These are phyloP conservation scores for Craterostigma plantagineum DNA, from an alignment of 257 asterid species.

Conservation along the genomic window DNA sequence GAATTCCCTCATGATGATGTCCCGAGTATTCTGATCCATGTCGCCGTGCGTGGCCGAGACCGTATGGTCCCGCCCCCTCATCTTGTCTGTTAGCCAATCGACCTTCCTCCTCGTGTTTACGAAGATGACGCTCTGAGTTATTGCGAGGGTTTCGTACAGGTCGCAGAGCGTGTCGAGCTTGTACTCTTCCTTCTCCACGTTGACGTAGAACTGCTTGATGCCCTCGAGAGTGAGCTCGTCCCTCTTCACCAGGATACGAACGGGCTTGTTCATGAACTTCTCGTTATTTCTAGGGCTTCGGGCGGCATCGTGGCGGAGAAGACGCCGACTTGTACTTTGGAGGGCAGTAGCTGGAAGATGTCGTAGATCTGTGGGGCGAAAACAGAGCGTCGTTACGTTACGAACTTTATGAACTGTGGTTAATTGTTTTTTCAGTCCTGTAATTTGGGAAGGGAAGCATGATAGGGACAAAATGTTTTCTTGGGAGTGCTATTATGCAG, in stretches of 20 bases:
- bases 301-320: conserved; percentile 79
- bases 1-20: conserved; percentile 63
- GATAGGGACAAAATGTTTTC: too few relatives aligned
- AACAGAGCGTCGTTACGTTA: too few relatives aligned
- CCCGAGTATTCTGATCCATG: conserved; percentile 76
- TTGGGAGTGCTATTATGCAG: too few relatives aligned
- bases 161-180: conserved; percentile 65
- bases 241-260: conserved; percentile 55
- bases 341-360: conserved; percentile 60
- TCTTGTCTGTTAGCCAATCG: too few relatives aligned
- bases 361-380: conserved; percentile 62
- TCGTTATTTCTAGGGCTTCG: conserved; percentile 69
- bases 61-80: conserved; percentile 62
- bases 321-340: conserved; percentile 61
- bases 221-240: conserved; percentile 83
- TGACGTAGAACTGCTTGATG: conserved; percentile 58
- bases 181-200: too few relatives aligned
- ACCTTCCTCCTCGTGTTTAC: conserved; percentile 73
- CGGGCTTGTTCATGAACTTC: conserved; percentile 73
- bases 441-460: too few relatives aligned
- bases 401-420: too few relatives aligned
- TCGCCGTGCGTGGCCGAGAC: conserved; percentile 76
- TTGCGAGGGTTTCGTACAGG: conserved; percentile 59
- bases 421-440: too few relatives aligned
- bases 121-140: conserved; percentile 62